phyloP scores from a whole-genome alignment of 805 yeast genomes.

The Teunomyces kruisii region DNA sequence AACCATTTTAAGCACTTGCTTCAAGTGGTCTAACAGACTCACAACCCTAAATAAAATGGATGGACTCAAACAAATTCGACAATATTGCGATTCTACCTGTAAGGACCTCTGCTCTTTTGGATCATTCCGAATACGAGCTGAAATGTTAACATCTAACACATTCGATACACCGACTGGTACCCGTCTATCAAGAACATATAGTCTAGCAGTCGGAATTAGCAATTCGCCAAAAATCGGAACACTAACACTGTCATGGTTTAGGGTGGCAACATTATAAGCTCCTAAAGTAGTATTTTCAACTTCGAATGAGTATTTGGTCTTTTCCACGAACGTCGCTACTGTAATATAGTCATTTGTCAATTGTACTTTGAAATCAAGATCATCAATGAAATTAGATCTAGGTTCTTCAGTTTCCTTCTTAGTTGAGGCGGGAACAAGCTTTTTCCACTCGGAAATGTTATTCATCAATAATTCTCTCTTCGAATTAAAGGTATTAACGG shows the following conservation, averaged over 20 bases:
- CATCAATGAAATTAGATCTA: conserved; percentile 1
- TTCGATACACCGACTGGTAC: conserved; percentile 43
- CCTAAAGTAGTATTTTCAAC: conserved; percentile 28
- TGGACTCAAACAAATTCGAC: conserved; percentile 59
- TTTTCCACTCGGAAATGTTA: conserved; percentile 10
- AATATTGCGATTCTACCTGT: conserved; percentile 58
- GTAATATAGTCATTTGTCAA: conserved; percentile 36
- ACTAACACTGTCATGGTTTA: conserved; percentile 1
- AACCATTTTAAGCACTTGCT: neutral
- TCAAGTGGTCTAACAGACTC: conserved; percentile 28
- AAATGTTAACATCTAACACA: conserved; percentile 44
- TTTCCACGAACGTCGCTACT: conserved; percentile 30
- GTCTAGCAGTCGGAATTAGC: conserved; percentile 39
- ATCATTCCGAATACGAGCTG: conserved; percentile 43
- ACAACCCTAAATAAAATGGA: conserved; percentile 42
- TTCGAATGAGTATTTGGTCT: conserved; percentile 35
- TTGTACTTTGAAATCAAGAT: conserved; percentile 21
- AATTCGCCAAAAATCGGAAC: conserved; percentile 41
- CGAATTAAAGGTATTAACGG: conserved; percentile 15
- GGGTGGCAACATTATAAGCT: conserved; percentile 22
- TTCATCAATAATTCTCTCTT: conserved; percentile 7
- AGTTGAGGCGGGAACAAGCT: neutral
- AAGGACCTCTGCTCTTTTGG: conserved; percentile 39
- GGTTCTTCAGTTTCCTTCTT: neutral
- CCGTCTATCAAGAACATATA: conserved; percentile 40